Evolutionary conservation across 768 basidiomycete genomes (phyloP).

Genomic region (Podaxis sp.): DNA sequence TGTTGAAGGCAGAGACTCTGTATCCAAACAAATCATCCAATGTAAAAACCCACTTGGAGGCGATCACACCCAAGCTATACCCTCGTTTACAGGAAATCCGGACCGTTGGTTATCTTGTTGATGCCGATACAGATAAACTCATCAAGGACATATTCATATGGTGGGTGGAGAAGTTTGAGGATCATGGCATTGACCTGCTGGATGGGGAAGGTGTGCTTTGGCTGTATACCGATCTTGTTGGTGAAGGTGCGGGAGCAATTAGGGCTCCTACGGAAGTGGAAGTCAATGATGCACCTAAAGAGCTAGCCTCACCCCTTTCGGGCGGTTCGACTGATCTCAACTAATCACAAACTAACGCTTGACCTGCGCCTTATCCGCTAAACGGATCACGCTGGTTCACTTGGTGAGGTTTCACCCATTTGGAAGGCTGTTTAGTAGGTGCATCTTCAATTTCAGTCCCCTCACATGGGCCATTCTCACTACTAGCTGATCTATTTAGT

Average conservation of each 20-base stretch:
- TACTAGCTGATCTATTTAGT: not conserved
- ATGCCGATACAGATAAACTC: conserved; percentile 40
- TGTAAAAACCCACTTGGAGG: conserved; percentile 40
- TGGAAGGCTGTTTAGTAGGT: not conserved
- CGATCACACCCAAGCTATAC: conserved; percentile 41
- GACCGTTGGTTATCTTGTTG: conserved; percentile 48
- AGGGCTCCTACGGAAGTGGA: not conserved
- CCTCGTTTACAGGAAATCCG: conserved; percentile 47
- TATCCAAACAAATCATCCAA: conserved; percentile 40
- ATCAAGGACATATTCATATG: conserved; percentile 52
- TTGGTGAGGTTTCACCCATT: not conserved
- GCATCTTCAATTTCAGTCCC: not conserved
- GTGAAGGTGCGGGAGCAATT: not conserved
- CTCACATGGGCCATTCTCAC: not conserved
- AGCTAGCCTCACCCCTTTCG: not conserved
- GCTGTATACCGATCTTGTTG: conserved; percentile 38
- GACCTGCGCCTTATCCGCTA: not conserved
- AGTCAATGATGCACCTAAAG: not conserved
- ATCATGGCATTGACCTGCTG: conserved; percentile 47
- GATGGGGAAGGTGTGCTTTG: conserved; percentile 58
- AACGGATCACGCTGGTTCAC: not conserved
- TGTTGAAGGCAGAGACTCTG: conserved; percentile 37
- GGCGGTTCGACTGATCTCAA: not conserved
- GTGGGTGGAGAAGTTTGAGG: conserved; percentile 55
- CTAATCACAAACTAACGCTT: not conserved